These are phyloP conservation scores for Colletotrichum siamense DNA, from an alignment of 2,329 filamentous ascomycete species.

Conservation along the genomic window DNA sequence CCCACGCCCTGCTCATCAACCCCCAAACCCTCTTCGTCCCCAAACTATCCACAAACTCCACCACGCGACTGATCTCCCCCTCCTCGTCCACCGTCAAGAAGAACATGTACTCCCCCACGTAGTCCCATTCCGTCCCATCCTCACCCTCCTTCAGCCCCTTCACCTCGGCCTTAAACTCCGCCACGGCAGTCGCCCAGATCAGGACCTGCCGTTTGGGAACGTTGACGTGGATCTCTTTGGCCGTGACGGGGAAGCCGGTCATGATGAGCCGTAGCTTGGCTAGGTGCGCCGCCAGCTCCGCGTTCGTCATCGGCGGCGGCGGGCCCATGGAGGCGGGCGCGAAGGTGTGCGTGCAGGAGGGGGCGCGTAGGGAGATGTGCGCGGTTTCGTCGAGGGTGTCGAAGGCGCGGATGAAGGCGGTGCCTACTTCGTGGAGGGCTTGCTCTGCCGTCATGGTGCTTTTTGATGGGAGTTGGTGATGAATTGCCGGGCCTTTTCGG, in stretches of 20 bases:
- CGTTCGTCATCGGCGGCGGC: neutral
- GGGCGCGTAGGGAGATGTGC: neutral
- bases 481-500: no score
- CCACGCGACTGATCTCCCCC: neutral
- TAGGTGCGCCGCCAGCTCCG: rapidly evolving
- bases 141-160: neutral
- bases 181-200: neutral
- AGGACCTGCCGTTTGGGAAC: neutral
- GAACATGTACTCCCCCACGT: neutral
- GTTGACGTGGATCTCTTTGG: neutral
- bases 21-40: neutral
- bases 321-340: neutral
- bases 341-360: neutral
- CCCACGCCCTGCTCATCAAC: neutral
- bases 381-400: neutral
- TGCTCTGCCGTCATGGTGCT: neutral
- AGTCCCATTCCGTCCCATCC: rapidly evolving
- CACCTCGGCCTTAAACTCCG: neutral
- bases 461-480: neutral
- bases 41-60: neutral
- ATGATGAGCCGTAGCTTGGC: neutral
- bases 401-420: neutral
- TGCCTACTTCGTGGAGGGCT: neutral
- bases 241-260: neutral
- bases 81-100: neutral